phyloP scores from a whole-genome alignment of 2,329 filamentous ascomycete genomes.

The Phoma sp. region DNA sequence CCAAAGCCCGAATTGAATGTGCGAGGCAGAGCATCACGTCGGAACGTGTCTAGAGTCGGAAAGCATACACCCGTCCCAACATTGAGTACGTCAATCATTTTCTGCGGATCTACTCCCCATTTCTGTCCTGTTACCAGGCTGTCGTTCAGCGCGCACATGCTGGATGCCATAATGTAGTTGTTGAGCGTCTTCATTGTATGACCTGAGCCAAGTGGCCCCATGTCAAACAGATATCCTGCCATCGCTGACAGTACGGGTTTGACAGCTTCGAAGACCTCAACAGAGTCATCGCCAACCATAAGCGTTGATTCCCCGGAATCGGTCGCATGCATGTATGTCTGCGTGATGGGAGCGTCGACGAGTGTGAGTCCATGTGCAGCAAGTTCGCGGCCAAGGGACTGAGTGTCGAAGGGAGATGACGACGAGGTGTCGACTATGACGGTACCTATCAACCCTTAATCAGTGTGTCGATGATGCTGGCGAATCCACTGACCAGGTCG shows the following conservation, averaged over 20 bases:
- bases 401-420: constrained; percentile 47
- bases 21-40: constrained; percentile 23
- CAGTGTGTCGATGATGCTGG: not conserved
- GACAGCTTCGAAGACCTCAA: constrained; percentile 37
- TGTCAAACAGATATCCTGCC: constrained; percentile 46
- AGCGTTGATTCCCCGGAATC: constrained; percentile 44
- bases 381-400: constrained; percentile 42
- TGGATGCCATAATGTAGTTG: constrained; percentile 45
- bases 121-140: constrained; percentile 46
- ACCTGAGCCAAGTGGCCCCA: constrained; percentile 45
- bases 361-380: constrained; percentile 39
- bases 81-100: constrained; percentile 53
- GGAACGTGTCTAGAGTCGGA: constrained; percentile 33
- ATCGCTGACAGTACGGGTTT: constrained; percentile 44
- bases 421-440: constrained; percentile 47
- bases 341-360: constrained; percentile 48
- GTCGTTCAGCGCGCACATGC: constrained; percentile 43
- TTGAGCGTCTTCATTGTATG: constrained; percentile 47
- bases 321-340: constrained; percentile 48
- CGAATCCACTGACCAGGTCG: not conserved
- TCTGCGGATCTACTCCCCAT: constrained; percentile 46
- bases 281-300: constrained; percentile 43
- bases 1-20: constrained; percentile 46
- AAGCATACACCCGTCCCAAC: constrained; percentile 52
- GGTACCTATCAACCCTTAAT: constrained; percentile 24